These are phyloP conservation scores for Marasmius fiardii DNA, from an alignment of 1,284 basidiomycete genomes.

Conservation along the genomic window DNA sequence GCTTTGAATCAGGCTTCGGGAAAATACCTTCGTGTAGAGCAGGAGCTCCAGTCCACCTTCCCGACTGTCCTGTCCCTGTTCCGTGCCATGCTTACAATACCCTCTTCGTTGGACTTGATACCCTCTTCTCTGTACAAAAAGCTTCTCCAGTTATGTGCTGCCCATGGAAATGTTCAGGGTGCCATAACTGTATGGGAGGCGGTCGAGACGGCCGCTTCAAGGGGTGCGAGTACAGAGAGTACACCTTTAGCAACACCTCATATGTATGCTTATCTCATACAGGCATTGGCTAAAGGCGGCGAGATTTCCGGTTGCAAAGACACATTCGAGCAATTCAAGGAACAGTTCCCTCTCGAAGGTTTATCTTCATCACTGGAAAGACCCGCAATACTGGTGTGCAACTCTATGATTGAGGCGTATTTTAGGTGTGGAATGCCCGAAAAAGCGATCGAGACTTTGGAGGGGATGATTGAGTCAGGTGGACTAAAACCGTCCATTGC, in stretches of 20 bases:
- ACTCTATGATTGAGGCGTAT: slow-evolving; percentile 73
- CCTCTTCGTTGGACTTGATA: background rate
- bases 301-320: slow-evolving; percentile 60
- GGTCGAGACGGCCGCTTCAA: background rate
- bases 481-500: slow-evolving; percentile 43
- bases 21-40: background rate
- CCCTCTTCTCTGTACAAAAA: background rate
- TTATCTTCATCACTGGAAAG: background rate
- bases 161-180: background rate
- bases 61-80: background rate
- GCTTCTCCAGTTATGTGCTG: background rate
- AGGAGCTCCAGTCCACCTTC: background rate
- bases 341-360: slow-evolving; percentile 26
- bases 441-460: slow-evolving; percentile 67
- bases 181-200: background rate
- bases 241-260: background rate
- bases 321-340: slow-evolving; percentile 65
- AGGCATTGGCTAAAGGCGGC: slow-evolving; percentile 31
- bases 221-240: too few species aligned
- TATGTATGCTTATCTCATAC: background rate
- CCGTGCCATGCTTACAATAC: background rate
- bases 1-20: background rate
- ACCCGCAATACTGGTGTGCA: slow-evolving; percentile 52
- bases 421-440: slow-evolving; percentile 65
- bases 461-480: slow-evolving; percentile 56